Evolutionary conservation across 139 green algal genomes (phyloP), one percentile per base, ranked within the genome.

Genomic region (Micractinium sp.): DNA sequence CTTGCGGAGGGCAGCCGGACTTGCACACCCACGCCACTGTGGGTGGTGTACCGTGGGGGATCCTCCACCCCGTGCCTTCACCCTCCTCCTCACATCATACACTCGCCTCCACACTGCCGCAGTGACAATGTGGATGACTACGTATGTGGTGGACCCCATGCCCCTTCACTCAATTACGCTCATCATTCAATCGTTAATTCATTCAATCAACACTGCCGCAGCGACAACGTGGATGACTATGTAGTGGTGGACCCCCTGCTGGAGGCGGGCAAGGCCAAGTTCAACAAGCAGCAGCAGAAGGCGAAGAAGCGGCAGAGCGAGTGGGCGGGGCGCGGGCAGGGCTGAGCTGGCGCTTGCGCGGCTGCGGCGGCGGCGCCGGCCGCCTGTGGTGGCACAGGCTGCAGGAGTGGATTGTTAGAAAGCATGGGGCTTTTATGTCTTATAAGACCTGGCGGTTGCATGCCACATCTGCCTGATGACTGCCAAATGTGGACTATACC

Each of bases 191-290:
- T n/a, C n/a, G n/a, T n/a, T n/a, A n/a, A n/a, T n/a, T n/a, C n/a
- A n/a, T n/a, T n/a, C n/a, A n/a, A 29, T 38, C 5, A 3, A 13
- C 73, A 9, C 38, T 31, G 13, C 31, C 29, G 35, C 82, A 87
- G 83, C 83, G 83, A 87, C 67, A 93, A 95, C 88, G 87, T 95
- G 16, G 95, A 98, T 73, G 93, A 98, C 85, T 97, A 97, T 41
- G 91, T 96, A 73, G 96, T 97, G 69, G 81, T 91, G 75, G 96
- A 98, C 81, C 96, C 96, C 2, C 90, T 97, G 83, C 90, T 96
- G 38, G 93, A 97, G 76, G 92, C 92, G 36, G 93, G 90, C 16
- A 98, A 98, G 85, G 92, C 90, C 56, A 97, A 97, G 90, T 97
- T 96, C 90, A 95, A 93, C 92, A 94, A 93, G 67, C 85, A 94